Conservation (phyloP, 495 filamentous ascomycete species). For the Neurospora sp. region DNA sequence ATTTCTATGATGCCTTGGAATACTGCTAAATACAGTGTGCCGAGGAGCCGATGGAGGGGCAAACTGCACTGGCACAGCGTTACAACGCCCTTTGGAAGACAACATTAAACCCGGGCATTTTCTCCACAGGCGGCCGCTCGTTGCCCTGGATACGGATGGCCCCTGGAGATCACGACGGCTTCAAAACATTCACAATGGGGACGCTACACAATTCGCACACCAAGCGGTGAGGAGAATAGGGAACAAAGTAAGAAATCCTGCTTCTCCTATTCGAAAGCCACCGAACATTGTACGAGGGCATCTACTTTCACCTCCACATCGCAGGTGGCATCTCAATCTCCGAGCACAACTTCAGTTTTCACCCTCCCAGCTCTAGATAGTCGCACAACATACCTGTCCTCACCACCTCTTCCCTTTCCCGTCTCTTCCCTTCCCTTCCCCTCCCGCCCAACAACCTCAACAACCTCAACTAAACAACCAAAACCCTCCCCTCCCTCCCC, state of each 20-base stretch:
- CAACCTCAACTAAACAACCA: conserved; percentile 6
- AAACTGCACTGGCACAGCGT: not conserved
- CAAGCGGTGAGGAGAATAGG: not conserved
- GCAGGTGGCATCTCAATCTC: not conserved
- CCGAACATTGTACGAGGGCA: not conserved
- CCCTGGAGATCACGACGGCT: not conserved
- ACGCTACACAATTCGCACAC: not conserved
- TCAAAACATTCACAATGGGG: not conserved
- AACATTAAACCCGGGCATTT: not conserved
- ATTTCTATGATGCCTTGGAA: not conserved
- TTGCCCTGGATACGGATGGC: not conserved
- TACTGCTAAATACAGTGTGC: not conserved
- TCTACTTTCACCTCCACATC: not conserved
- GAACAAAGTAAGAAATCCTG: not conserved
- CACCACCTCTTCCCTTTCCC: not conserved
- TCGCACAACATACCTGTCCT: not conserved
- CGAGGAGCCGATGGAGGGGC: not conserved
- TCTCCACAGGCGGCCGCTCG: not conserved
- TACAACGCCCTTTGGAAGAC: not conserved
- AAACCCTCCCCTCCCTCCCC: conserved; percentile 30
- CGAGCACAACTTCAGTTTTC: not conserved
- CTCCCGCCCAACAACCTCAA: too few species aligned
- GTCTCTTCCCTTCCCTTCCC: not conserved
- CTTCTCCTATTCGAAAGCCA: not conserved
- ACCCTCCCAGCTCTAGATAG: not conserved